Evolutionary conservation across 148 eudicot species (phyloP), one percentile per base, ranked within the genome.

Genomic region (Simmondsia chinensis): DNA sequence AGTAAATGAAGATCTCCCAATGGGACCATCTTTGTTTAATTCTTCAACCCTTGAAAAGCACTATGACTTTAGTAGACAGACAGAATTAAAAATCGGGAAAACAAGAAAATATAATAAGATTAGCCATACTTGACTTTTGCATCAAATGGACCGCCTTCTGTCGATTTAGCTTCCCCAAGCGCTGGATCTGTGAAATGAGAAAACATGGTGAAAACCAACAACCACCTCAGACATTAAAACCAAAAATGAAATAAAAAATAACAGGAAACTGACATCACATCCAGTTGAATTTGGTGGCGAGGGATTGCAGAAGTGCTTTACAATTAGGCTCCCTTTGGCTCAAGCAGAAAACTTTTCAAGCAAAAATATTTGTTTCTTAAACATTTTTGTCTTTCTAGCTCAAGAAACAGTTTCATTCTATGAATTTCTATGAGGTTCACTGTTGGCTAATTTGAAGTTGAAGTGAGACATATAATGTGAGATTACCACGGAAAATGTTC

Each of bases 21-120:
- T 61, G 57, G 57, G 51, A 50, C 74, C 66, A 46, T 78, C 93
- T 57, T 74, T 74, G 29, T 52, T 61, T 39, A 68, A 72, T 54
- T 80, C 95, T 73, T 85, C 95, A 70, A 68, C 33, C 69, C 99
- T 91, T 68, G 36, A 52, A 48, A 72, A 59, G 49, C 15, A 63
- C 4, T 11, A 18, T 6, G 43, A 55, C 23, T 24, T 26, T 19
- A 54, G 49, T 52, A 39, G 20, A 30, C 12, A 34, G 40, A 43
- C 18, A 64, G 22, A 10, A 61, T 37, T 2, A 46, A 46, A 43
- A 53, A 27, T 34, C 33, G 20, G 29, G 7, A 20, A 30, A 18
- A 24, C 33, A 35, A 34, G 20, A 22, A 50, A 36, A 25, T 5
- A 34, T 17, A 21, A 14, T 21, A 15, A 52, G 42, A 41, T 38